Evolutionary conservation across 1,284 basidiomycete genomes (phyloP), one percentile per base, ranked within the genome.

Genomic region (Tilletia walkeri): DNA sequence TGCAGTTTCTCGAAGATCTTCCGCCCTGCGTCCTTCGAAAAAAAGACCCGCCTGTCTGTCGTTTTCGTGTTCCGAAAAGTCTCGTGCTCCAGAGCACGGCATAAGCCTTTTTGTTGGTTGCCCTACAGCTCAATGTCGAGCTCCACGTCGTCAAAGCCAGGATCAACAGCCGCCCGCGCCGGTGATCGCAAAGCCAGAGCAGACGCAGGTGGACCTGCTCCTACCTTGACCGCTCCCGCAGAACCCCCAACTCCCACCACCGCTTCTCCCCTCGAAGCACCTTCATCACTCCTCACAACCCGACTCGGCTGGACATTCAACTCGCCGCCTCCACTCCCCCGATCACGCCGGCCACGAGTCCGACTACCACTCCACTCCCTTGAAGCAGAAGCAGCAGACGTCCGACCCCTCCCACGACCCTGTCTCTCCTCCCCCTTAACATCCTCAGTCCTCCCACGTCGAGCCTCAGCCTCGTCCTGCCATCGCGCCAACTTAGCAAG

Each of bases 61-160:
- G n/a, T n/a, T n/a, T n/a, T n/a, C n/a, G n/a, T n/a, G n/a, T n/a
- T n/a, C n/a, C n/a, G n/a, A n/a, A n/a, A n/a, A n/a, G n/a, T n/a
- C n/a, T n/a, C 41, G 41, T 12, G 41, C 41, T 45, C 41, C 49
- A 53, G 49, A n/a, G 49, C 49, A 53, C 49, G 49, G n/a, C n/a
- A n/a, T n/a, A n/a, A n/a, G n/a, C n/a, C n/a, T n/a, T n/a, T n/a
- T n/a, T n/a, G n/a, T n/a, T n/a, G n/a, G n/a, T n/a, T n/a, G 54
- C 54, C 20, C 4, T 63, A 30, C 59, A 63, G 34, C 12, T 45
- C 41, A 45, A 45, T 45, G 7, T 63, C 59, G 30, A 63, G 30
- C 24, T 63, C 59, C 24, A 63, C 59, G n/a, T 63, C 59, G 59
- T 63, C 59, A 16, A 63, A 63, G 3, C 59, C 59, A n/a, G 59